Base-by-base conservation (phyloP, 208 protist genomes). In the Angomonas deanei region DNA sequence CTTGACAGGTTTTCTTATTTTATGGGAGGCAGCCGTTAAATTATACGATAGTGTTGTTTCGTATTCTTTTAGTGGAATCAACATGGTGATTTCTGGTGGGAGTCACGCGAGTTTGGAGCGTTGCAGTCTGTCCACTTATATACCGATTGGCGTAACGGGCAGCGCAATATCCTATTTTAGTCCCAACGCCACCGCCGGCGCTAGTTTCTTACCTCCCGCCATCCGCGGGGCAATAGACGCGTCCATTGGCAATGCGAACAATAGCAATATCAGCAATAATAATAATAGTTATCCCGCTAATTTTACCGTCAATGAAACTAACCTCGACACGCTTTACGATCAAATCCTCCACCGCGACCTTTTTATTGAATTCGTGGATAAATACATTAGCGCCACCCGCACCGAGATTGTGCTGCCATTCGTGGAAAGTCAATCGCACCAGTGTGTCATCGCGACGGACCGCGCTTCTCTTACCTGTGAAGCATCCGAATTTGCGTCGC, bases 191-290 rank as follows among this genome's bases (percentile, higher is more conserved):
- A 42, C 36, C 36, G 11, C 36, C 11, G 36, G 11, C 36, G 36
- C 36, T 8, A n/a, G n/a, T n/a, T 50, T 23, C 17, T 50, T 50
- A 10, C 23, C 15, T 50, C 42, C 8, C 42, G 17, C 8, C 17
- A 10, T 50, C 17, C 42, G 42, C 42, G 42, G 5, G 42, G 17
- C 19, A n/a, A n/a, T n/a, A n/a, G 42, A 10, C 19, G 42, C 42
- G 3, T 10, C 42, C 19, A 5, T 19, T 50, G 8, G 13, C 5
- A 39, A n/a, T 19, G n/a, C 21, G 23, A 61, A 34, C 26, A 56
- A 34, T 34, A 56, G 31, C 26, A 56, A 56, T 33, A 34, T 33
- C 36, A 63, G 11, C n/a, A 27, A 63, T 27, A 50, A 63, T 31
- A 63, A 63, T 28, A 49, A 49, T 46, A 63, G 23, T 50, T 5